These are phyloP conservation scores for Jackrogersella multiformis DNA, from an alignment of 495 filamentous ascomycete species.

Conservation along the genomic window DNA sequence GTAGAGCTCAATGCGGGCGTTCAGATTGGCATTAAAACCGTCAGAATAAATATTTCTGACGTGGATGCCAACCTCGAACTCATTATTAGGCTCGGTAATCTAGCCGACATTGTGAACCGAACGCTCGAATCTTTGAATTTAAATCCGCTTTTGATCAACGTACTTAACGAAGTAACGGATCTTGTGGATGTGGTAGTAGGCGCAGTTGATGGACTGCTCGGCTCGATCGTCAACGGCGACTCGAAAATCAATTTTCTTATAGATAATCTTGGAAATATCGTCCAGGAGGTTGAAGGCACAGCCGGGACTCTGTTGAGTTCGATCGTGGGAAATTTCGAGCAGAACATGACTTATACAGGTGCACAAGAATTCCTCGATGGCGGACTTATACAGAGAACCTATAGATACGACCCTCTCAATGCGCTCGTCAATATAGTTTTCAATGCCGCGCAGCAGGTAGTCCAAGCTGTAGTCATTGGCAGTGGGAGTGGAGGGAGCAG, in stretches of 20 bases:
- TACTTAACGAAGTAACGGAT: slow-evolving; percentile 60
- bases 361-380: slow-evolving; percentile 52
- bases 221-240: too few species aligned
- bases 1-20: slow-evolving; percentile 66
- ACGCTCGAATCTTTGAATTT: slow-evolving; percentile 64
- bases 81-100: slow-evolving; percentile 63
- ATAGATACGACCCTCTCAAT: slow-evolving; percentile 59
- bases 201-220: too few species aligned
- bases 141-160: slow-evolving; percentile 65
- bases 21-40: slow-evolving; percentile 59
- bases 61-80: slow-evolving; percentile 65
- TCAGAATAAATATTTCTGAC: slow-evolving; percentile 68
- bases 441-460: too few species aligned
- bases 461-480: slow-evolving; percentile 55
- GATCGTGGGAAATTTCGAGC: slow-evolving; percentile 64
- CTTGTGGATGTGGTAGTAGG: too few species aligned
- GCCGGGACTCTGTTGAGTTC: too few species aligned
- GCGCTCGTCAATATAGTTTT: slow-evolving; percentile 67
- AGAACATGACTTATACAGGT: slow-evolving; percentile 67
- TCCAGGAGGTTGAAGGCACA: too few species aligned
- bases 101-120: slow-evolving; percentile 67
- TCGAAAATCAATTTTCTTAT: too few species aligned
- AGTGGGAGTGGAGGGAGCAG: slow-evolving; percentile 12
- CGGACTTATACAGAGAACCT: slow-evolving; percentile 64
- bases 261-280: too few species aligned